These are phyloP conservation scores for Ustulina deusta DNA, from an alignment of 2,329 filamentous ascomycete species.

Conservation along the genomic window DNA sequence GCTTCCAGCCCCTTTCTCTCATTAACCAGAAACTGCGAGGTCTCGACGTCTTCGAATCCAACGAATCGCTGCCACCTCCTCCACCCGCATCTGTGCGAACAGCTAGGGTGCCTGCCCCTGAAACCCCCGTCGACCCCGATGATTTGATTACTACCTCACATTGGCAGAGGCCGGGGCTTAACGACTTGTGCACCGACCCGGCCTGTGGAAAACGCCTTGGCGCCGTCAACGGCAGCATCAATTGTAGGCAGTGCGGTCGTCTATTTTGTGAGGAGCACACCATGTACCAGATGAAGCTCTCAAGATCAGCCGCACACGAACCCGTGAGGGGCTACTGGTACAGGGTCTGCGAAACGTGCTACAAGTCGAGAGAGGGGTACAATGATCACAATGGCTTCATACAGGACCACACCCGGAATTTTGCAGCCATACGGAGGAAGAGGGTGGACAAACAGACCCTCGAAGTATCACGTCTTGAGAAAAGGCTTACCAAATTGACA, in stretches of 20 bases:
- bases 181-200: constrained; percentile 88
- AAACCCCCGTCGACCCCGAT: constrained; percentile 77
- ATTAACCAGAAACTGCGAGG: constrained; percentile 95
- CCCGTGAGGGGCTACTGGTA: constrained; percentile 93
- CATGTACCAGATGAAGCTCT: constrained; percentile 99
- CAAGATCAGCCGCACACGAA: constrained; percentile 87
- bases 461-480: constrained; percentile 90
- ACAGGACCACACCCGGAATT: constrained; percentile 78
- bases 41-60: constrained; percentile 93
- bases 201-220: constrained; percentile 84
- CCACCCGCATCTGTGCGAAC: constrained; percentile 51
- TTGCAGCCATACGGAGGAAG: constrained; percentile 77
- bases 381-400: constrained; percentile 84
- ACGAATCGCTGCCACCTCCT: constrained; percentile 69
- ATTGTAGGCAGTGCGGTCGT: constrained; percentile 92
- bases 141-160: constrained; percentile 88
- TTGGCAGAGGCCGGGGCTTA: constrained; percentile 82
- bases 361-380: constrained; percentile 95
- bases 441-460: constrained; percentile 86
- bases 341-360: constrained; percentile 98
- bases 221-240: constrained; percentile 83
- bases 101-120: constrained; percentile 52
- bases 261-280: constrained; percentile 98
- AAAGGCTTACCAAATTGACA: constrained; percentile 89
- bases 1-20: constrained; percentile 89